Evolutionary conservation across 1,139 yeast genomes (phyloP), one percentile per base, ranked within the genome.

Genomic region (Saccharomycopsis crataegensis): DNA sequence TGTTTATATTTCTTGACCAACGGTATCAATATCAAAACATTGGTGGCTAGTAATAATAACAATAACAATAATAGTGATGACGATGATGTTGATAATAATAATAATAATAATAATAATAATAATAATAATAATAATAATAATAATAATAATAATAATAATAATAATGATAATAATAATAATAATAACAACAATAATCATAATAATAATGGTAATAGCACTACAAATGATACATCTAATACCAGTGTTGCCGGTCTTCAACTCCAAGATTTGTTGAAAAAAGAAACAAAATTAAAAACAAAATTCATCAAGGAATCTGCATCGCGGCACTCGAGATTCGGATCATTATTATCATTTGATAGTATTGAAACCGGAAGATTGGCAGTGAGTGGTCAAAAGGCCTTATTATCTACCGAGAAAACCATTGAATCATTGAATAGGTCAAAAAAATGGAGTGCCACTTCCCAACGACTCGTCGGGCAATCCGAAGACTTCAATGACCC

Each of bases 241-340:
- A 43, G 43, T 6, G 46, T 33, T 6, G 43, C 40, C n/a, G 67
- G 68, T 32, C 49, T 65, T 49, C 76, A 75, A 57, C 71, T 90
- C 16, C 70, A 75, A 45, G 78, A 77, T 32, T 67, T 89, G 11
- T 70, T 90, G 28, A 69, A 72, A 2, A 75, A 76, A 51, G 97
- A 89, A 64, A 72, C 74, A 38, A 73, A 73, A 44, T 67, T 82
- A 59, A 80, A 78, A 59, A 74, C 71, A 49, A 67, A 69, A 17
- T 79, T 79, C 44, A 73, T 77, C 16, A 78, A 75, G 60, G 72
- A 75, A 51, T 72, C 80, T 4, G 79, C 86, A 1, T 78, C 91
- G 0, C 76, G 99, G 52, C 99, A 93, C 64, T 93, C 95, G 3
- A 76, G 96, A 46, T 93, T 93, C 70, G 99, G 99, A 1, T 83